Evolutionary conservation across 768 basidiomycete species (phyloP).

Genomic region (Phanerodontia chrysosporium): DNA sequence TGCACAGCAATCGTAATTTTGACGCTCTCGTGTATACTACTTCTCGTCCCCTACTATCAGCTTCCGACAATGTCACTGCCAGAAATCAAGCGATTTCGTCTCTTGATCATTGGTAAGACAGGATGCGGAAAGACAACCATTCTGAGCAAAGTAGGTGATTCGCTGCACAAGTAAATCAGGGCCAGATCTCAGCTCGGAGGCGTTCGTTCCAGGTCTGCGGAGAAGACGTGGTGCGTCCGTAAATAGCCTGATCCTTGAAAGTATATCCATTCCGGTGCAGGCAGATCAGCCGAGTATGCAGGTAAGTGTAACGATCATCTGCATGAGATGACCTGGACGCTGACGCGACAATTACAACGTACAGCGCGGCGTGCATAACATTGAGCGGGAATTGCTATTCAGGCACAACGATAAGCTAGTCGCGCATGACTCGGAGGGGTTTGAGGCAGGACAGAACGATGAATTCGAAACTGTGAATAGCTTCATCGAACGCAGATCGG

Average conservation of each 20-base stretch:
- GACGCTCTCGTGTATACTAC: background rate
- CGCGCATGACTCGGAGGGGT: background rate
- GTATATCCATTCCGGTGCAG: background rate
- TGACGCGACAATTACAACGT: too few species aligned
- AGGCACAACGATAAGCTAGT: background rate
- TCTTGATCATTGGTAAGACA: background rate
- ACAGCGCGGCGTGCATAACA: background rate
- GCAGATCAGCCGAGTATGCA: background rate
- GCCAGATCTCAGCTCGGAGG: too few species aligned
- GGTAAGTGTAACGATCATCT: background rate
- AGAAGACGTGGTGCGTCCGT: background rate
- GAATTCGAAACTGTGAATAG: background rate
- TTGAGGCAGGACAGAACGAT: background rate
- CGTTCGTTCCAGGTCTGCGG: background rate
- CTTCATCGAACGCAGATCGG: background rate
- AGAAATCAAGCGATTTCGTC: background rate
- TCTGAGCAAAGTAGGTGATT: background rate
- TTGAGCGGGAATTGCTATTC: background rate
- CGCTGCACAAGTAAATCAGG: too few species aligned
- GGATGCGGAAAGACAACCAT: background rate
- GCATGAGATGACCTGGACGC: background rate
- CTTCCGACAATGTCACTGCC: background rate
- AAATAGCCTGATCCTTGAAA: background rate
- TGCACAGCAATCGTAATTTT: too few species aligned
- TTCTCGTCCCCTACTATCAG: background rate